These are phyloP conservation scores for Phaeosphaeria sp. DNA, from an alignment of 2,329 filamentous ascomycete genomes.

Conservation along the genomic window DNA sequence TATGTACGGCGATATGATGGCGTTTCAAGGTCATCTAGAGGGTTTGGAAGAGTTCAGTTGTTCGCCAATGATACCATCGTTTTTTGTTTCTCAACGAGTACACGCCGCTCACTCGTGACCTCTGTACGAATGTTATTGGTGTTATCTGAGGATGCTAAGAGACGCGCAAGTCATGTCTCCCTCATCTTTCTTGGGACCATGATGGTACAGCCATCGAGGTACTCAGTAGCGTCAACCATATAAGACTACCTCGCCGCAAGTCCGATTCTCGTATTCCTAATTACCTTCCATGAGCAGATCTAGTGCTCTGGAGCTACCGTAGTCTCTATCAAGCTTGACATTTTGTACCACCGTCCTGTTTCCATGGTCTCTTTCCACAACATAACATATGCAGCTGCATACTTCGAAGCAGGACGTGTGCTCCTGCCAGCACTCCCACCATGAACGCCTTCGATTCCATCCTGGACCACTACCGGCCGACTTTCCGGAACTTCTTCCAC, in stretches of 20 bases:
- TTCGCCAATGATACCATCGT: not conserved
- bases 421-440: not conserved
- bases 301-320: no score
- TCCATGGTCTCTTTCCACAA: not conserved
- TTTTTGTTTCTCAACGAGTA: not conserved
- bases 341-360: not conserved
- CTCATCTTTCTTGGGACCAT: not conserved
- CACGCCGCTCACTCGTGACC: not conserved
- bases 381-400: not conserved
- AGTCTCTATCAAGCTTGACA: no score
- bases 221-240: not conserved
- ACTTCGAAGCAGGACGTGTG: not conserved
- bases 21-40: not conserved
- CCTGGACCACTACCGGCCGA: not conserved
- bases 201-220: not conserved
- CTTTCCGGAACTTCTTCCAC: not conserved
- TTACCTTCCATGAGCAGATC: no score
- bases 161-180: not conserved
- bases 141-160: not conserved
- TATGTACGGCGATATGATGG: not conserved
- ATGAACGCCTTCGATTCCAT: not conserved
- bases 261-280: not conserved
- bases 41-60: not conserved
- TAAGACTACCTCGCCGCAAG: not conserved
- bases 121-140: not conserved